Conservation (phyloP, 2,329 filamentous ascomycete species). For the Cladosporium sp. region DNA sequence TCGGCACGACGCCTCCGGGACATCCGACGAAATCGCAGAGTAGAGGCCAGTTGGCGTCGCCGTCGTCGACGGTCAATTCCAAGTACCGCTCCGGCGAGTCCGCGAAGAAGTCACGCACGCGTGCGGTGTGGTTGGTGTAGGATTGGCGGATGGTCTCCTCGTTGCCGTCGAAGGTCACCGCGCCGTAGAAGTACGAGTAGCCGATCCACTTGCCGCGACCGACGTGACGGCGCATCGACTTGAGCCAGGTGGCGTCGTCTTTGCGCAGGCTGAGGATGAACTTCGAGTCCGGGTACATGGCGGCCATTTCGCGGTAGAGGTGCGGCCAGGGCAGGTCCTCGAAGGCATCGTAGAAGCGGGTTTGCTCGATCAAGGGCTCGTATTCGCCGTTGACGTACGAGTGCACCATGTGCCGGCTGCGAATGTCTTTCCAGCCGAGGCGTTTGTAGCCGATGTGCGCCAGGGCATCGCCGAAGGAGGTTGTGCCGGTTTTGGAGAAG, state of each 20-base stretch:
- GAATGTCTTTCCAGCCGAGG: constrained; percentile 35
- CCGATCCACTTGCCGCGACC: constrained; percentile 30
- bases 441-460: constrained; percentile 33
- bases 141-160: constrained; percentile 28
- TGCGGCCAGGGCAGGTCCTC: constrained; percentile 35
- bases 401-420: constrained; percentile 34
- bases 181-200: constrained; percentile 30
- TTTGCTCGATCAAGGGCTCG: constrained; percentile 26
- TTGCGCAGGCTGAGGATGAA: constrained; percentile 33
- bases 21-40: constrained; percentile 27
- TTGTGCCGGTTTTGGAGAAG: constrained; percentile 35
- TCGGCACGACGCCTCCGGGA: constrained; percentile 23
- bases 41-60: constrained; percentile 27
- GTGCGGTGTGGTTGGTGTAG: constrained; percentile 27
- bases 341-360: constrained; percentile 33
- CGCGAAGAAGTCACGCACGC: constrained; percentile 27
- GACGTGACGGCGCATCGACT: constrained; percentile 32
- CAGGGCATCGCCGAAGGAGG: constrained; percentile 34
- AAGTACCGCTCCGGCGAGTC: constrained; percentile 25
- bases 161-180: constrained; percentile 26
- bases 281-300: constrained; percentile 31
- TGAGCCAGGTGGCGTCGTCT: constrained; percentile 34
- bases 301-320: constrained; percentile 33
- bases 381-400: constrained; percentile 31
- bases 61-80: constrained; percentile 28